Conservation (phyloP, 768 basidiomycete species). For the Paxillus rubicundulus region DNA sequence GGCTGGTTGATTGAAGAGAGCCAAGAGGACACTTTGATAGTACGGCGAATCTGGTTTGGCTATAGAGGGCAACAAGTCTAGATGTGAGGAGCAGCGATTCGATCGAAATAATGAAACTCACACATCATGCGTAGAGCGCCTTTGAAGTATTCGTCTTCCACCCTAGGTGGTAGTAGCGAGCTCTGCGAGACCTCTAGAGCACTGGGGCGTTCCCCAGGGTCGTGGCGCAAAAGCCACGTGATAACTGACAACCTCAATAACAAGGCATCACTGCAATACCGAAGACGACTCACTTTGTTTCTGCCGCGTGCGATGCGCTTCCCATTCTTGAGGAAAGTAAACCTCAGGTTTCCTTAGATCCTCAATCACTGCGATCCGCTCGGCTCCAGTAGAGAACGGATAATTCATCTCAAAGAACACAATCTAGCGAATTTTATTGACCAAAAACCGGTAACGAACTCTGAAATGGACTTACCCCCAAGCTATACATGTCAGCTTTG, state of each 20-base stretch:
- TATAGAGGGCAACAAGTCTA: slow-evolving; percentile 21
- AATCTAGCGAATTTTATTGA: slow-evolving; percentile 47
- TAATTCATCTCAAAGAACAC: slow-evolving; percentile 99
- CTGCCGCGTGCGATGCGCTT: slow-evolving; percentile 55
- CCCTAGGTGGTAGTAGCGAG: slow-evolving; percentile 64
- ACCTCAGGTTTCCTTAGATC: slow-evolving; percentile 71
- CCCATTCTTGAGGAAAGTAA: slow-evolving; percentile 78
- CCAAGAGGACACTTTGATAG: slow-evolving; percentile 71
- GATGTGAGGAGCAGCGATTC: background rate
- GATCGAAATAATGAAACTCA: slow-evolving; percentile 29
- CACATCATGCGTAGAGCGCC: slow-evolving; percentile 75
- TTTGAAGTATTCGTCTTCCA: slow-evolving; percentile 87
- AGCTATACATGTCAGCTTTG: slow-evolving; percentile 93
- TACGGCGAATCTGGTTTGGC: slow-evolving; percentile 82
- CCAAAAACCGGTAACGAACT: background rate
- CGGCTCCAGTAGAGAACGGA: slow-evolving; percentile 73
- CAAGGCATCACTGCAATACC: background rate
- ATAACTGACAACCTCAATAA: slow-evolving; percentile 54
- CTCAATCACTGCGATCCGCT: slow-evolving; percentile 81
- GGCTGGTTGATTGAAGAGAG: slow-evolving; percentile 73
- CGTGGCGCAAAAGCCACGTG: slow-evolving; percentile 75
- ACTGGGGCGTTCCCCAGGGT: slow-evolving; percentile 72
- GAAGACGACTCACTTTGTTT: slow-evolving; percentile 57
- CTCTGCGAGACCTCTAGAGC: slow-evolving; percentile 85
- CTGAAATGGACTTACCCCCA: slow-evolving; percentile 60